phyloP scores from a whole-genome alignment of 345 rosid species.

The Salix koriyanagi region DNA sequence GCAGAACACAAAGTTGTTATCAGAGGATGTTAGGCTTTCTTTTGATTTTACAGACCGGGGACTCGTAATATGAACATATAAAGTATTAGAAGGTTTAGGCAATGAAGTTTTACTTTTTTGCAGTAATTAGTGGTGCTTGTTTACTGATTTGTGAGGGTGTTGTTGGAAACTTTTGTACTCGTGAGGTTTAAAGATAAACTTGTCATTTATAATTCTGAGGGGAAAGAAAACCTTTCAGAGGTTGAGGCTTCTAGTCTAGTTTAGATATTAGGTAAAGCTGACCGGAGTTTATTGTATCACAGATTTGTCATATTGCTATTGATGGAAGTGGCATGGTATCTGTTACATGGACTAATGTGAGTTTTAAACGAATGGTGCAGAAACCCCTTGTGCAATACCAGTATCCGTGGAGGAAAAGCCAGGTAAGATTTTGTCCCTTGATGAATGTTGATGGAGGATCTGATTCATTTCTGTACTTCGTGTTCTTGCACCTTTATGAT shows the following conservation, averaged over 20 bases:
- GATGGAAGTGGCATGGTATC: not conserved
- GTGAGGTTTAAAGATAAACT: not conserved
- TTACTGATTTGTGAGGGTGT: not conserved
- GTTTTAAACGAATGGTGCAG: slow-evolving; percentile 40
- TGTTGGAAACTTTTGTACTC: too few relatives aligned
- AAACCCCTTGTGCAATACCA: slow-evolving; percentile 68
- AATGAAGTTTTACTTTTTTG: too few relatives aligned
- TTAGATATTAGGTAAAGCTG: not conserved
- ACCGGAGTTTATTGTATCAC: not conserved
- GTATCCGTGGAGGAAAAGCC: slow-evolving; percentile 35
- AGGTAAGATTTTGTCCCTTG: slow-evolving; percentile 28
- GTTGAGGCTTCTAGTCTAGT: not conserved
- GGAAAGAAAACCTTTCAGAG: too few relatives aligned
- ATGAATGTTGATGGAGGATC: not conserved
- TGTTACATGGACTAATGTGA: slow-evolving; percentile 12
- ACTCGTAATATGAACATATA: too few relatives aligned
- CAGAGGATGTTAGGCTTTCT: too few relatives aligned
- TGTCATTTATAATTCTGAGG: not conserved
- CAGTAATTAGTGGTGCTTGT: not conserved
- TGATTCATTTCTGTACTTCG: not conserved
- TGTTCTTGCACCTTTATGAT: not conserved
- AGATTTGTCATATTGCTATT: not conserved
- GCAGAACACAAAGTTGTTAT: too few relatives aligned
- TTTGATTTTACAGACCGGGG: too few relatives aligned
- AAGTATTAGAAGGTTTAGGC: too few relatives aligned